Evolutionary conservation across 768 basidiomycete species (phyloP), one percentile per base, ranked within the genome.

Genomic region (Suillus sp.): DNA sequence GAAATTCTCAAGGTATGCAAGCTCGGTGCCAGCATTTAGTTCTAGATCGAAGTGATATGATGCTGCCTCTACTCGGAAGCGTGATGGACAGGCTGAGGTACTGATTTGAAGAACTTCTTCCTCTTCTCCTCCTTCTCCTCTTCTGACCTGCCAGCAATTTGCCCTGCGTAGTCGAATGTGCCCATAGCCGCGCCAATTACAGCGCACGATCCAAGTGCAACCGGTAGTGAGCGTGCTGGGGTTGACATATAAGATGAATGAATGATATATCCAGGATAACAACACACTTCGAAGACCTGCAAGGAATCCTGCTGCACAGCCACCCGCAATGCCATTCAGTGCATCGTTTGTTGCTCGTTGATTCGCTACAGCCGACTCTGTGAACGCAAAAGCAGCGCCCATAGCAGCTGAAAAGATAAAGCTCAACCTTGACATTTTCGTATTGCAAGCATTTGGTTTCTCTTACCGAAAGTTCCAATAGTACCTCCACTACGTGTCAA

Each of bases 301-400:
- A 66, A 96, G 78, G 78, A 96, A 94, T 53, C 95, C 95, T 59
- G 95, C 95, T 55, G 95, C 95, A 78, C 95, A 96, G 62, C 91
- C 95, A 61, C 92, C 95, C 59, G 86, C 86, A 53, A 89, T 90
- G 56, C 91, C 90, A 70, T 95, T 97, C 65, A 92, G 70, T 47
- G 89, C 81, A 73, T 98, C 96, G 66, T 93, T 83, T 67, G 80
- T 87, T 75, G 86, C 82, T 61, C 95, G 85, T 64, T 87, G 78
- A 76, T 98, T 98, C 61, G 93, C 92, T 25, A 92, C 86, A 34
- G 82, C 78, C 7, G 92, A 81, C 74, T 96, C 93, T 1, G 92
- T 91, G 67, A 90, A 84, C 11, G 92, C 91, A 72, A 92, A 98
- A 5, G 91, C 83, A 65, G 87, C 88, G 32, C 92, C 95, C 88